Evolutionary conservation across 1,284 basidiomycete species (phyloP).

Genomic region (Cryptococcus jaspeensis): DNA sequence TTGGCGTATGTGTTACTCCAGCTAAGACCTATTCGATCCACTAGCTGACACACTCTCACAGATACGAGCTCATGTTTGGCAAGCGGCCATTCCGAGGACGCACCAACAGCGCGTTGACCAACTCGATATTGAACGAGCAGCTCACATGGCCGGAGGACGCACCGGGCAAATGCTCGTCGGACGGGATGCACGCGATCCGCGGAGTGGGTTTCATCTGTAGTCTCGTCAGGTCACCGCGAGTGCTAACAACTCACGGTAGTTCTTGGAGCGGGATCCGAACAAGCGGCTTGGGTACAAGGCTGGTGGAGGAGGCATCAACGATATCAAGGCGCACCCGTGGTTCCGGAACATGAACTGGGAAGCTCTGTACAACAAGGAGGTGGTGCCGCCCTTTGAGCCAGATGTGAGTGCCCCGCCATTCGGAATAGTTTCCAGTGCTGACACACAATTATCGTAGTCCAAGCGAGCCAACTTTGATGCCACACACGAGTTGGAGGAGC

Average conservation of each 20-base stretch:
- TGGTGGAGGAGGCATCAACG: constrained; percentile 72
- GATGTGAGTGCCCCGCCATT: constrained; percentile 56
- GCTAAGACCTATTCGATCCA: not conserved
- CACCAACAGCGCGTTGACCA: constrained; percentile 84
- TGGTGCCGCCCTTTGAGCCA: constrained; percentile 83
- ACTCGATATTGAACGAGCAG: constrained; percentile 68
- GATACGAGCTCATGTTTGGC: constrained; percentile 85
- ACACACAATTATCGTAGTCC: constrained; percentile 57
- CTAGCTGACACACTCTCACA: constrained; percentile 11
- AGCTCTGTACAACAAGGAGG: constrained; percentile 73
- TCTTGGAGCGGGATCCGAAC: constrained; percentile 79
- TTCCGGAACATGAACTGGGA: constrained; percentile 84
- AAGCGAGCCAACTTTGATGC: constrained; percentile 99
- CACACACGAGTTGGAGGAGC: constrained; percentile 96
- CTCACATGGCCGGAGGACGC: constrained; percentile 52
- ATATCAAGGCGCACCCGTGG: constrained; percentile 81
- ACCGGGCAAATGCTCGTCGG: constrained; percentile 39
- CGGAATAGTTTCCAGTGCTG: not conserved
- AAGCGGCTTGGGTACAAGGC: constrained; percentile 79
- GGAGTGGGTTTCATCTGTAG: constrained; percentile 27
- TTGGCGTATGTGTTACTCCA: constrained; percentile 57
- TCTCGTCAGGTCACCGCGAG: not conserved
- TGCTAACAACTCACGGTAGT: constrained; percentile 52
- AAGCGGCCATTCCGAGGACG: constrained; percentile 87
- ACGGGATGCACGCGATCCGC: constrained; percentile 50